A percentile compares a stretch with the other conserved stretches of the same genome.
Evolutionary conservation across 805 yeast species (phyloP).

Genomic region (Metschnikowia santaceciliae): DNA sequence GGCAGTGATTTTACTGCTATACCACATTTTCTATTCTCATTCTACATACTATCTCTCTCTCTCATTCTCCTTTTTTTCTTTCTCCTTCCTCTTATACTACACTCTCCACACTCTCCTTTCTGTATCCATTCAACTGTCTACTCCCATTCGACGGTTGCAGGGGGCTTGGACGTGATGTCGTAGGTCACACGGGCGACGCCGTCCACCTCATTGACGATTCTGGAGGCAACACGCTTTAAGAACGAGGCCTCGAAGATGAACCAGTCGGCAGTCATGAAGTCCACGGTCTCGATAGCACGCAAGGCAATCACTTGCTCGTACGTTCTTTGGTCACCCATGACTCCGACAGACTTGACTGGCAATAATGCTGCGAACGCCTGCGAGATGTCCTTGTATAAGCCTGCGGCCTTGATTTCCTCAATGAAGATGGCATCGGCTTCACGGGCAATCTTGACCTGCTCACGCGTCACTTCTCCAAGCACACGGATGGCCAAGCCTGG

Average conservation of each 20-base stretch:
- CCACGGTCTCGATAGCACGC: slow-evolving; percentile 96
- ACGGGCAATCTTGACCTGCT: slow-evolving; percentile 93
- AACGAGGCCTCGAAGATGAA: slow-evolving; percentile 86
- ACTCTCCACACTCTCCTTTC: no score
- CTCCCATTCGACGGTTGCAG: slow-evolving; percentile 99
- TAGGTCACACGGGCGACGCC: slow-evolving; percentile 99
- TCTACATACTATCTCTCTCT: no score
- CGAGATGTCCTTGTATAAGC: slow-evolving; percentile 85
- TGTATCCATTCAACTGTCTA: slow-evolving; percentile 28
- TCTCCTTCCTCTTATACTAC: no score
- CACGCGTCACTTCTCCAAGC: slow-evolving; percentile 91
- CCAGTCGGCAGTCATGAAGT: slow-evolving; percentile 99
- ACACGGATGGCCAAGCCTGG: slow-evolving; percentile 99
- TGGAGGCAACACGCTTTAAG: slow-evolving; percentile 87
- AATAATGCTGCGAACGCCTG: slow-evolving; percentile 97
- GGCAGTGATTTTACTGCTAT: no score
- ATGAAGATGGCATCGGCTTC: slow-evolving; percentile 95
- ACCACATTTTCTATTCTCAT: background rate
- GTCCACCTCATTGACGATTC: slow-evolving; percentile 97
- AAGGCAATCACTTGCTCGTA: slow-evolving; percentile 98
- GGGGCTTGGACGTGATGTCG: slow-evolving; percentile 98
- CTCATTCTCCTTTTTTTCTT: no score
- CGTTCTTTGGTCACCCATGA: slow-evolving; percentile 99
- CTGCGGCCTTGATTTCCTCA: slow-evolving; percentile 91
- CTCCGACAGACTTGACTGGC: slow-evolving; percentile 99